Evolutionary conservation across 805 yeast genomes (phyloP).

Genomic region (Nakazawaea wyomingensis): DNA sequence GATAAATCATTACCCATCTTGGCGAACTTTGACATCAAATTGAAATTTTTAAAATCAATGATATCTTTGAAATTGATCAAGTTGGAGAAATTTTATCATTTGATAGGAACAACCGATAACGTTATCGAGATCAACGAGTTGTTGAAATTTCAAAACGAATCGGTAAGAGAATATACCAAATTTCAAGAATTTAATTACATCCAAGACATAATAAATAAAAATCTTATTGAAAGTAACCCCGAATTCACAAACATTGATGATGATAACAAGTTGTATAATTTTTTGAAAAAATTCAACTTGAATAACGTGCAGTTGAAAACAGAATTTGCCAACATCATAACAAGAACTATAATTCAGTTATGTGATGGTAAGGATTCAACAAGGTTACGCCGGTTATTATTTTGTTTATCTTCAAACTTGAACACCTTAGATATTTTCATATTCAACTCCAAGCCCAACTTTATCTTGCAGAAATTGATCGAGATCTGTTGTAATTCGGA

Average conservation of each 20-base stretch:
- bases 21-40: neutral
- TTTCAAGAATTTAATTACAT: conserved; percentile 22
- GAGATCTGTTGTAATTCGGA: conserved; percentile 11
- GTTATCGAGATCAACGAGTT: conserved; percentile 21
- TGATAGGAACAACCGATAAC: conserved; percentile 19
- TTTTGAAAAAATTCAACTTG: conserved; percentile 34
- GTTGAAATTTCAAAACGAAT: conserved; percentile 31
- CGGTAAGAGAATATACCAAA: conserved; percentile 20
- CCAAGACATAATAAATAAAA: conserved; percentile 21
- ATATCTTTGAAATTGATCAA: conserved; percentile 10
- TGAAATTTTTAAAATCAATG: conserved; percentile 5
- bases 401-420: conserved; percentile 42
- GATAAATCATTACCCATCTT: conserved; percentile 5
- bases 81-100: conserved; percentile 10
- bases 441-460: conserved; percentile 39
- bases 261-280: conserved; percentile 42
- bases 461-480: conserved; percentile 18
- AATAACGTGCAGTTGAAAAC: conserved; percentile 40
- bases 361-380: conserved; percentile 35
- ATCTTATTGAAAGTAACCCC: conserved; percentile 34
- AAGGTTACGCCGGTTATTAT: conserved; percentile 44
- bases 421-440: conserved; percentile 37
- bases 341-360: conserved; percentile 29
- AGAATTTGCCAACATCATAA: conserved; percentile 31
- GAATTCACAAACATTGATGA: conserved; percentile 47